Evolutionary conservation across 73 alveolate species (phyloP).

Genomic region (Paramecium tetraurelia): DNA sequence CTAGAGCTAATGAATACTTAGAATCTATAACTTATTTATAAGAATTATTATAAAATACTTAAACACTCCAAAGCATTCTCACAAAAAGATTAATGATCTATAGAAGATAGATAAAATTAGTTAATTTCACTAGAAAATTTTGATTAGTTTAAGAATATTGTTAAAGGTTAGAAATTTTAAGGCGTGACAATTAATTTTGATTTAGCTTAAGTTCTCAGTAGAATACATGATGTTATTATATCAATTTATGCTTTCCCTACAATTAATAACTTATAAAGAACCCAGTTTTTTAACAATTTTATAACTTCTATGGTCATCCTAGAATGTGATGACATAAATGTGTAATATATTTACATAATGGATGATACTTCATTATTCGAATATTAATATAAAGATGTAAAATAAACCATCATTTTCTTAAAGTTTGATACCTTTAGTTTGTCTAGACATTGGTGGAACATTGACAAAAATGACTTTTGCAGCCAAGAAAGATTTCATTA

Average conservation of each 20-base stretch:
- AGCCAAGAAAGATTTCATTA: neutral
- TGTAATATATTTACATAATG: neutral
- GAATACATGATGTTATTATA: neutral
- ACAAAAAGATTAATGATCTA: too few relatives aligned
- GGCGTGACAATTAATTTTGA: too few relatives aligned
- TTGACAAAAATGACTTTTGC: constrained; percentile 47
- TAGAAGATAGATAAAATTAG: too few relatives aligned
- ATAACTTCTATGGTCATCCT: neutral
- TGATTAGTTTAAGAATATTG: too few relatives aligned
- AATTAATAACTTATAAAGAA: neutral
- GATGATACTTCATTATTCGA: neutral
- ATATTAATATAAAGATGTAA: neutral
- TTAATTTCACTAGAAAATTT: too few relatives aligned
- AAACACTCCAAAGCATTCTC: too few relatives aligned
- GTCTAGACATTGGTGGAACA: constrained; percentile 63
- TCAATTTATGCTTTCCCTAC: neutral
- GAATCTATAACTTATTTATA: too few relatives aligned
- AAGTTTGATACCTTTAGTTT: constrained; percentile 27
- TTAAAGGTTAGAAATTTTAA: too few relatives aligned
- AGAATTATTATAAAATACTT: too few relatives aligned
- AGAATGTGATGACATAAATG: neutral
- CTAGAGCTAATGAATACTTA: neutral
- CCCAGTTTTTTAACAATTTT: neutral
- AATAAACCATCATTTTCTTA: constrained; percentile 10
- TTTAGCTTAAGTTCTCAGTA: too few relatives aligned